Evolutionary conservation across 2,329 filamentous ascomycete genomes (phyloP).

Genomic region (Trichoderma afroharzianum): DNA sequence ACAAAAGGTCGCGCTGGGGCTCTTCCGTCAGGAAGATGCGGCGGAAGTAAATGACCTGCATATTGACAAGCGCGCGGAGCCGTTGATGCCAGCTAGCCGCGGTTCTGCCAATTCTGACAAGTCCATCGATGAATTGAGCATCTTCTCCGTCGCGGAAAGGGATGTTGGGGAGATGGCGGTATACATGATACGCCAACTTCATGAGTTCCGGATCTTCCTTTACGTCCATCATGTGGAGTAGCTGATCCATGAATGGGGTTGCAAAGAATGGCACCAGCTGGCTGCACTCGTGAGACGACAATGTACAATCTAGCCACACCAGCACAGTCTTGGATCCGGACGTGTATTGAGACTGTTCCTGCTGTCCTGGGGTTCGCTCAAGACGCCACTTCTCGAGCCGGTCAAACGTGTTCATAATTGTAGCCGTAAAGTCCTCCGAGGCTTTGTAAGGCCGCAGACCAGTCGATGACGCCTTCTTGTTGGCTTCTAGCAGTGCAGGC

Average conservation of each 20-base stretch:
- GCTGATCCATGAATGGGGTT: slow-evolving; percentile 80
- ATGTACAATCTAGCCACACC: slow-evolving; percentile 86
- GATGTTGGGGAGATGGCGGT: slow-evolving; percentile 92
- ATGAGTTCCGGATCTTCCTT: slow-evolving; percentile 97
- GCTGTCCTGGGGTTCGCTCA: slow-evolving; percentile 79
- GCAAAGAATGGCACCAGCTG: slow-evolving; percentile 90
- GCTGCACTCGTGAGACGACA: slow-evolving; percentile 89
- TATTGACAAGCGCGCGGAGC: slow-evolving; percentile 90
- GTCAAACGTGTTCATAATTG: slow-evolving; percentile 70
- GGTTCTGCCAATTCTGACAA: slow-evolving; percentile 82
- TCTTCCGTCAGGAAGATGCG: slow-evolving; percentile 81
- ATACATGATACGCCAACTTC: slow-evolving; percentile 91
- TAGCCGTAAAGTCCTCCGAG: slow-evolving; percentile 66
- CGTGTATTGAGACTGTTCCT: slow-evolving; percentile 91
- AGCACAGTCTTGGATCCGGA: slow-evolving; percentile 94
- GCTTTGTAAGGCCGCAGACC: slow-evolving; percentile 82
- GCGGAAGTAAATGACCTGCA: slow-evolving; percentile 98
- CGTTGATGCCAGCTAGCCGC: slow-evolving; percentile 93
- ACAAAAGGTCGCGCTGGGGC: slow-evolving; percentile 73
- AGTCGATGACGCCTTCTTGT: slow-evolving; percentile 76
- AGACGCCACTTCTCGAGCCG: slow-evolving; percentile 84
- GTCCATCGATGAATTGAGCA: slow-evolving; percentile 73
- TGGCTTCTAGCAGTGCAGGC: slow-evolving; percentile 66
- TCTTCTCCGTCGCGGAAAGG: slow-evolving; percentile 87
- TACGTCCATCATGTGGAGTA: slow-evolving; percentile 99